Evolutionary conservation across 192 early-diverging fungal species (phyloP).

Genomic region (Phycomyces blakesleeanus): DNA sequence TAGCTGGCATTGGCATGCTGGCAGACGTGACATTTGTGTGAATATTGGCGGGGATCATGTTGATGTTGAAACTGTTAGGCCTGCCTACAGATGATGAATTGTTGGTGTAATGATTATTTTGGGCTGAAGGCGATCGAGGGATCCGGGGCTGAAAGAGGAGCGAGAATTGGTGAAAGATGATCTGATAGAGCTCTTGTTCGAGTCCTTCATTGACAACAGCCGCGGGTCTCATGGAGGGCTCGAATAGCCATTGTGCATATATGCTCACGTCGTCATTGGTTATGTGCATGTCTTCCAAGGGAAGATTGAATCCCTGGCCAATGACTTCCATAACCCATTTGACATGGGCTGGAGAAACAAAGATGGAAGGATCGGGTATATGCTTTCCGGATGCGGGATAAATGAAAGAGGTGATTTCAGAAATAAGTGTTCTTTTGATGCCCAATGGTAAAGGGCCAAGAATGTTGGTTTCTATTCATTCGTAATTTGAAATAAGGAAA

Average conservation of each 20-base stretch:
- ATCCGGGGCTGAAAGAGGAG: constrained; percentile 61
- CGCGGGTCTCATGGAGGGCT: constrained; percentile 52
- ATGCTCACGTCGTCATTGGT: constrained; percentile 62
- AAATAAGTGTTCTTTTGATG: constrained; percentile 61
- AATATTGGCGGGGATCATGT: not conserved
- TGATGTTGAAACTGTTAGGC: constrained; percentile 13
- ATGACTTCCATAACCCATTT: constrained; percentile 82
- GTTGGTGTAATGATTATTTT: constrained; percentile 1
- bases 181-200: constrained; percentile 71
- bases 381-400: constrained; percentile 23
- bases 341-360: constrained; percentile 75
- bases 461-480: constrained; percentile 66
- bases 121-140: constrained; percentile 14
- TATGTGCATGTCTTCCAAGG: constrained; percentile 69
- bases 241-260: constrained; percentile 77
- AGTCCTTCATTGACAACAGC: constrained; percentile 48
- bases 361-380: constrained; percentile 53
- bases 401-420: constrained; percentile 58
- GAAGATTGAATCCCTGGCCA: constrained; percentile 78
- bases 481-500: not conserved
- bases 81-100: not conserved
- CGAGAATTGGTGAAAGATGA: constrained; percentile 75
- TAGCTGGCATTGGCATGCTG: constrained; percentile 3
- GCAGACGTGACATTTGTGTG: constrained; percentile 1
- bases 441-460: constrained; percentile 61